Evolutionary conservation across 1,284 basidiomycete genomes (phyloP).

Genomic region (Puccinia polysora): DNA sequence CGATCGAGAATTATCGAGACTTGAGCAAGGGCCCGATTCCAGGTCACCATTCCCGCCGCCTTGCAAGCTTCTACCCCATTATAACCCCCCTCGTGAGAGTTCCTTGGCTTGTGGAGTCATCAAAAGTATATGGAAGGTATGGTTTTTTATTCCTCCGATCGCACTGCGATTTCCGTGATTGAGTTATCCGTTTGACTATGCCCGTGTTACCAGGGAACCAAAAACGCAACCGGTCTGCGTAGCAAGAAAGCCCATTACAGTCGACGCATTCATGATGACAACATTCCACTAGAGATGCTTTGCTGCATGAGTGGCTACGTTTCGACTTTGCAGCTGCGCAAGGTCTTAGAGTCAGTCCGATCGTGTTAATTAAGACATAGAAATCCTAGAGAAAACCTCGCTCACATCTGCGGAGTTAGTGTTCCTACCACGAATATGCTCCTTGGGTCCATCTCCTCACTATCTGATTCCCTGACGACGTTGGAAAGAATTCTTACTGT

Average conservation of each 20-base stretch:
- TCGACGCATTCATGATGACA: slow-evolving; percentile 16
- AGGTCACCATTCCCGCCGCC: slow-evolving; percentile 19
- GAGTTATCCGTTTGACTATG: not conserved
- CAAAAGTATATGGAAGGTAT: slow-evolving; percentile 24
- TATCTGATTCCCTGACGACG: slow-evolving; percentile 27
- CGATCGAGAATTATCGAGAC: not conserved
- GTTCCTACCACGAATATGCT: slow-evolving; percentile 25
- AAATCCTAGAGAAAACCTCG: not conserved
- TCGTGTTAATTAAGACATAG: not conserved
- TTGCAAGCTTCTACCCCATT: slow-evolving; percentile 19
- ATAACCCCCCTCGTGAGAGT: slow-evolving; percentile 24
- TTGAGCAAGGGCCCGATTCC: not conserved
- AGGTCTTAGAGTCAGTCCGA: slow-evolving; percentile 14
- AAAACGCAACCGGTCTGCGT: slow-evolving; percentile 4
- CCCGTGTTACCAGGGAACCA: slow-evolving; percentile 2
- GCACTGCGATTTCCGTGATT: not conserved
- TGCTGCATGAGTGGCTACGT: slow-evolving; percentile 32
- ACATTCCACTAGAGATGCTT: slow-evolving; percentile 34
- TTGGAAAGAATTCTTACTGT: slow-evolving; percentile 38
- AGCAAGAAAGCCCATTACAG: slow-evolving; percentile 5
- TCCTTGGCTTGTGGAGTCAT: slow-evolving; percentile 5
- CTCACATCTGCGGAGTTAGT: not conserved
- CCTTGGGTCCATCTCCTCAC: not conserved
- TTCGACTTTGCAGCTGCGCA: slow-evolving; percentile 18
- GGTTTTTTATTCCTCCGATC: not conserved